A percentile compares a stretch with the other conserved stretches of the same genome.
phyloP scores from a whole-genome alignment of 2,329 filamentous ascomycete genomes.

The Leptodontidium sp. region DNA sequence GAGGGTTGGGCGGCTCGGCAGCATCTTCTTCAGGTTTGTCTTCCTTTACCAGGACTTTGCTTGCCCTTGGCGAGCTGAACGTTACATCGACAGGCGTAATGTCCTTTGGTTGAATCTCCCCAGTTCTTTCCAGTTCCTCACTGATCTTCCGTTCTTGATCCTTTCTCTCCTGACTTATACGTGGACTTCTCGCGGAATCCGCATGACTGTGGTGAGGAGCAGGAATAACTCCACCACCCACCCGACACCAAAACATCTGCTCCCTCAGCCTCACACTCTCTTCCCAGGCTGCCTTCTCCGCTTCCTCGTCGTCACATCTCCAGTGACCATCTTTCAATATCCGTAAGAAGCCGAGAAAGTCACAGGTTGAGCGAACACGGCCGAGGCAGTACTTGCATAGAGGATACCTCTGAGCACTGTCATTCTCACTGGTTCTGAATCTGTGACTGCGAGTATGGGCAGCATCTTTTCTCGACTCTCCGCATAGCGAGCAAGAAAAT shows the following conservation, averaged over 20 bases:
- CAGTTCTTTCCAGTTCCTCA: slow-evolving; percentile 43
- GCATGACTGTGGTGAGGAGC: slow-evolving; percentile 36
- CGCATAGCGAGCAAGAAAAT: slow-evolving; percentile 79
- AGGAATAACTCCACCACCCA: slow-evolving; percentile 91
- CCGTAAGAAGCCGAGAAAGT: slow-evolving; percentile 89
- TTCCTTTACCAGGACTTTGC: slow-evolving; percentile 25
- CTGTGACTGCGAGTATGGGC: slow-evolving; percentile 81
- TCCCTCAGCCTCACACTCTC: slow-evolving; percentile 90
- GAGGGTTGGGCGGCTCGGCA: slow-evolving; percentile 23
- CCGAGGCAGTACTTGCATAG: slow-evolving; percentile 88
- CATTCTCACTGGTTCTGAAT: slow-evolving; percentile 87
- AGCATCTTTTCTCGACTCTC: slow-evolving; percentile 77
- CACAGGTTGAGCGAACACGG: slow-evolving; percentile 86
- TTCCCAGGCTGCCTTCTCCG: slow-evolving; percentile 91
- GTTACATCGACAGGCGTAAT: slow-evolving; percentile 40
- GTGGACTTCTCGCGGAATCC: slow-evolving; percentile 39
- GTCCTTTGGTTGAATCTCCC: slow-evolving; percentile 44
- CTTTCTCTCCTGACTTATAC: slow-evolving; percentile 43
- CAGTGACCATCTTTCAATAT: slow-evolving; percentile 94
- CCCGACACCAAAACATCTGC: slow-evolving; percentile 95
- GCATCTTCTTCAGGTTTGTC: slow-evolving; percentile 34
- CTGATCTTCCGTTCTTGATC: slow-evolving; percentile 43
- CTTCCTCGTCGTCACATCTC: slow-evolving; percentile 82
- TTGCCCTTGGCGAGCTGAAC: slow-evolving; percentile 19
- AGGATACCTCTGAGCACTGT: slow-evolving; percentile 87